Evolutionary conservation across 129 eudicot species (phyloP).

Genomic region (Scalesia atractyloides): DNA sequence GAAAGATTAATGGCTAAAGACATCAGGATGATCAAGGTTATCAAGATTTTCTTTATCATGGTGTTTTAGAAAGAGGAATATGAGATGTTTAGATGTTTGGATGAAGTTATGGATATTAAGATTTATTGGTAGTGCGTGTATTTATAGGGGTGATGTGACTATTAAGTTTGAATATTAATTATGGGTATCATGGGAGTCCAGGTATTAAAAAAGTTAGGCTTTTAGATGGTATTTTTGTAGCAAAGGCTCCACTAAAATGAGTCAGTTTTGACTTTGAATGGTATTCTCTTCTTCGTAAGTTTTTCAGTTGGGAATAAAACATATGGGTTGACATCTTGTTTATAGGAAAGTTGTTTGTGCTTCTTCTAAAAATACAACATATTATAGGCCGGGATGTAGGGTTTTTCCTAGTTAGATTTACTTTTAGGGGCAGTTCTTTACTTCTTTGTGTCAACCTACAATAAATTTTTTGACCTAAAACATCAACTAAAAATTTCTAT

Average conservation of each 20-base stretch:
- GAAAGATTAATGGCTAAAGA: conserved; percentile 35
- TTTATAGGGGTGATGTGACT: conserved; percentile 20
- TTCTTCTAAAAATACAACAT: too few species aligned
- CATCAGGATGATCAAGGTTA: conserved; percentile 32
- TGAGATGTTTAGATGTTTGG: background rate
- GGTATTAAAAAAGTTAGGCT: conserved; percentile 22
- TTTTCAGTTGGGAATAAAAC: background rate
- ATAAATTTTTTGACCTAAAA: too few species aligned
- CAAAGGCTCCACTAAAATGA: conserved; percentile 28
- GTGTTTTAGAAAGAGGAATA: background rate
- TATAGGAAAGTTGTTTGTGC: background rate
- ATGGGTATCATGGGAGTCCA: too few species aligned
- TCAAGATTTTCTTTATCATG: conserved; percentile 22
- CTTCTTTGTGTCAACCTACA: background rate
- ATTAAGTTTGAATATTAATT: conserved; percentile 5
- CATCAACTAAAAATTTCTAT: too few species aligned
- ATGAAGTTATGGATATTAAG: background rate
- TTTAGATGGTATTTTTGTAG: conserved; percentile 36
- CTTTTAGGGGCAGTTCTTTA: too few species aligned
- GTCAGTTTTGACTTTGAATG: conserved; percentile 24
- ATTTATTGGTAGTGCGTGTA: background rate
- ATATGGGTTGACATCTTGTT: background rate
- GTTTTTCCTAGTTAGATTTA: too few species aligned
- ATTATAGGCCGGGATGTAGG: too few species aligned
- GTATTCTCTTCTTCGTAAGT: conserved; percentile 5